A percentile compares a stretch with the other conserved stretches of the same genome.
Evolutionary conservation across 768 basidiomycete genomes (phyloP).

Genomic region (Boletus tylopilopsis): DNA sequence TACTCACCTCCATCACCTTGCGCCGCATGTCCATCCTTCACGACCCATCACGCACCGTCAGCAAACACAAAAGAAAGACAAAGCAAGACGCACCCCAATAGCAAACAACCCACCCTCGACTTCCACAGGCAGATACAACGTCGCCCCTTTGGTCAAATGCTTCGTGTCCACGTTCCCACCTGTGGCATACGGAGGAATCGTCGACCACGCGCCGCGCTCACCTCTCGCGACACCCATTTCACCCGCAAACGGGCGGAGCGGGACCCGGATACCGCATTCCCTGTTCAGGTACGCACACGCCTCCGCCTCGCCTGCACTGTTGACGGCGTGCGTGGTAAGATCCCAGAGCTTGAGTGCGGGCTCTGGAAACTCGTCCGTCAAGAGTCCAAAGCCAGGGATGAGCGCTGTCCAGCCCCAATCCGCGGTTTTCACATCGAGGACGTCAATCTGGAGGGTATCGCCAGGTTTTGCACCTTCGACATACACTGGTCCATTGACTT

Average conservation of each 20-base stretch:
- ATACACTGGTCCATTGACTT: conserved; percentile 59
- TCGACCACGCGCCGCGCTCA: conserved; percentile 49
- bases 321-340: conserved; percentile 28
- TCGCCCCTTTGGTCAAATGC: conserved; percentile 50
- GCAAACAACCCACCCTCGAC: conserved; percentile 60
- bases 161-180: conserved; percentile 63
- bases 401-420: conserved; percentile 63
- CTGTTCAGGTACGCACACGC: conserved; percentile 49
- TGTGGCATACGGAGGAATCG: conserved; percentile 59
- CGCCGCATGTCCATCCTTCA: conserved; percentile 62
- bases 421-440: conserved; percentile 48
- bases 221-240: conserved; percentile 62
- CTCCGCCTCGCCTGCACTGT: conserved; percentile 18
- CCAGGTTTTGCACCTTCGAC: conserved; percentile 50
- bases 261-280: conserved; percentile 44
- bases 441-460: conserved; percentile 58
- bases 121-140: conserved; percentile 54
- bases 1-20: conserved; percentile 61
- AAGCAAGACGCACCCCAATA: conserved; percentile 41
- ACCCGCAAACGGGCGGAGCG: conserved; percentile 54
- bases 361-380: conserved; percentile 51
- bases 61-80: background rate
- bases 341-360: conserved; percentile 55
- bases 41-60: background rate
- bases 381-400: conserved; percentile 57